These are phyloP conservation scores for Cyanidiococcus yangmingshanensis DNA, from an alignment of 23 red algal genomes.

Conservation along the genomic window DNA sequence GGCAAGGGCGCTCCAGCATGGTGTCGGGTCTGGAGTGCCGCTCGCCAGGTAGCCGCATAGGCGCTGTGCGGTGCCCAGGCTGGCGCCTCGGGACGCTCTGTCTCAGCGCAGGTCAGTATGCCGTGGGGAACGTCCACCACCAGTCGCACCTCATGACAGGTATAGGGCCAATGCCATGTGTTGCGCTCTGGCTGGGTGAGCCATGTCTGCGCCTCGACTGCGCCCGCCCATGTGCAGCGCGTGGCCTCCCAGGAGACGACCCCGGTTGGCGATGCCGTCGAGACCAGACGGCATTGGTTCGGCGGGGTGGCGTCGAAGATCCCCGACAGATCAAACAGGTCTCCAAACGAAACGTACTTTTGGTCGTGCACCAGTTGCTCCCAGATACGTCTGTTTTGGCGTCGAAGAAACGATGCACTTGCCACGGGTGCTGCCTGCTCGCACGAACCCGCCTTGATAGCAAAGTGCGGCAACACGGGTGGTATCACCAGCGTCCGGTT, in stretches of 20 bases:
- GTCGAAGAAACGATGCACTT: background rate
- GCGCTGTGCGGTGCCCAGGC: background rate
- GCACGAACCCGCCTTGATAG: background rate
- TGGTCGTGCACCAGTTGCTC: background rate
- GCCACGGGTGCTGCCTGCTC: background rate
- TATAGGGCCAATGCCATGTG: background rate
- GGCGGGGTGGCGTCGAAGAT: background rate
- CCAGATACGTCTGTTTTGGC: background rate
- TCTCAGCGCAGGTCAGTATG: background rate
- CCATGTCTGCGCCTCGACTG: background rate
- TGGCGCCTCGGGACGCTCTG: background rate
- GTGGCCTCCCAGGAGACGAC: background rate
- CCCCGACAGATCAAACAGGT: background rate
- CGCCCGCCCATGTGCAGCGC: background rate
- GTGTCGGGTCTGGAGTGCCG: background rate
- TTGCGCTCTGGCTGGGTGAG: background rate
- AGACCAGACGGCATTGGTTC: background rate
- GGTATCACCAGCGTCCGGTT: constrained; percentile 10
- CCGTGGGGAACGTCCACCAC: background rate
- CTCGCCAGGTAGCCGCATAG: background rate
- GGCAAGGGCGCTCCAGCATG: background rate
- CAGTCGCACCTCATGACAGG: background rate
- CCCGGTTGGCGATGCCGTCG: background rate
- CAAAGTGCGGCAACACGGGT: constrained; percentile 10
- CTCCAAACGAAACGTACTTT: background rate